These are phyloP conservation scores for Heterobasidion occidentale DNA, from an alignment of 1,284 basidiomycete species.

Conservation along the genomic window DNA sequence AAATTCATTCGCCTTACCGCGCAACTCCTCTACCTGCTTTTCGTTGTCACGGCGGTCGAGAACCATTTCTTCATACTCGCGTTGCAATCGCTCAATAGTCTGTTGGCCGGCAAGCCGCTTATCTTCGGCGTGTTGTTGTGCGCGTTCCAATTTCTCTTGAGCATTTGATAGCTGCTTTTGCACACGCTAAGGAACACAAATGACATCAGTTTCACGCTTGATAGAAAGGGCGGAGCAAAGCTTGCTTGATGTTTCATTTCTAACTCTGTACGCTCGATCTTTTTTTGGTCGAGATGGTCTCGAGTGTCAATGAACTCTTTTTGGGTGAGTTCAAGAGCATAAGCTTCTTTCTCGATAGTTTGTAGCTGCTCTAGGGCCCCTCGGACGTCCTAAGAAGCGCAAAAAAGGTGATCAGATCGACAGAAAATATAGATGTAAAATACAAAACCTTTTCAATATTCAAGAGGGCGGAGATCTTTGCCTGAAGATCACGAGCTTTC, in stretches of 20 bases:
- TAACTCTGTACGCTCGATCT: conserved; percentile 65
- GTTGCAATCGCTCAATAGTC: conserved; percentile 63
- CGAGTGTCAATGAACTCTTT: conserved; percentile 58
- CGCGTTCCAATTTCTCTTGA: conserved; percentile 67
- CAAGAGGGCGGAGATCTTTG: conserved; percentile 64
- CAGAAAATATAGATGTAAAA: background rate
- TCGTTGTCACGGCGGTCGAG: conserved; percentile 69
- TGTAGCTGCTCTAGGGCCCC: conserved; percentile 63
- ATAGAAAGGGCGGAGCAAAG: background rate
- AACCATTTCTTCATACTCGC: conserved; percentile 72
- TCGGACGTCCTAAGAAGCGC: conserved; percentile 47
- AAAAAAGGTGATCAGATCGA: background rate
- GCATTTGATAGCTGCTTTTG: conserved; percentile 71
- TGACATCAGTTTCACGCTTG: conserved; percentile 2
- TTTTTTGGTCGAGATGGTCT: conserved; percentile 61
- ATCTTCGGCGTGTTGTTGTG: conserved; percentile 68
- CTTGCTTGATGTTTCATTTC: conserved; percentile 57
- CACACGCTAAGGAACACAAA: conserved; percentile 48
- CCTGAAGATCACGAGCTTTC: conserved; percentile 68
- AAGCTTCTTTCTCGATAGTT: conserved; percentile 62
- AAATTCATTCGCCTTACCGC: conserved; percentile 55
- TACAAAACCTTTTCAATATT: conserved; percentile 58
- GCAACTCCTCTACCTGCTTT: conserved; percentile 63
- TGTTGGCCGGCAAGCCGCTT: conserved; percentile 59
- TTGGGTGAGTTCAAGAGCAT: conserved; percentile 50